phyloP scores from a whole-genome alignment of 2,329 filamentous ascomycete genomes.

The Botrytis elliptica region DNA sequence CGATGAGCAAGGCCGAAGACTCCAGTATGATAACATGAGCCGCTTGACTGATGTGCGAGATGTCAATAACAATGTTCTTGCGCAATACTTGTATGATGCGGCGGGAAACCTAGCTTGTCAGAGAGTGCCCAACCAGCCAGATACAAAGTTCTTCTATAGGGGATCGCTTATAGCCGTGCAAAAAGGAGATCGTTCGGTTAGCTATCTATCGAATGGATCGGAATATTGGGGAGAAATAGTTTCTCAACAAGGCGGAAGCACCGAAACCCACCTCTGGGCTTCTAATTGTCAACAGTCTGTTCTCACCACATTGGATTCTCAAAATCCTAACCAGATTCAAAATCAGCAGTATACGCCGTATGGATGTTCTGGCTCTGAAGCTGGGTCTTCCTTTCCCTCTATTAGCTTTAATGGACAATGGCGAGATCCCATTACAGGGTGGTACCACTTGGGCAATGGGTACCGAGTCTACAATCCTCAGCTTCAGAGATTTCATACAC shows the following conservation, averaged over 20 bases:
- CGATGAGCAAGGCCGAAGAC: slow-evolving; percentile 7
- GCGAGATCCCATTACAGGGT: slow-evolving; percentile 17
- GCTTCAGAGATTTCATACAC: slow-evolving; percentile 10
- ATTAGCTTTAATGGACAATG: slow-evolving; percentile 19
- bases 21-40: slow-evolving; percentile 10
- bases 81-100: slow-evolving; percentile 10
- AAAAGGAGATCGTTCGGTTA: background rate
- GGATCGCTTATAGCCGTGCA: slow-evolving; percentile 7
- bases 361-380: background rate
- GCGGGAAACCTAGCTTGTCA: slow-evolving; percentile 13
- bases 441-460: slow-evolving; percentile 19
- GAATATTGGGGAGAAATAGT: slow-evolving; percentile 16
- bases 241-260: background rate
- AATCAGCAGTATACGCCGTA: slow-evolving; percentile 13
- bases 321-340: slow-evolving; percentile 4
- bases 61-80: background rate
- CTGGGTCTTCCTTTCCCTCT: background rate
- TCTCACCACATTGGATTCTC: background rate
- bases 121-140: background rate
- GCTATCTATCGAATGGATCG: slow-evolving; percentile 6
- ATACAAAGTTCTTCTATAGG: slow-evolving; percentile 13
- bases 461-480: slow-evolving; percentile 15
- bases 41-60: slow-evolving; percentile 5
- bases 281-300: slow-evolving; percentile 6
- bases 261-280: slow-evolving; percentile 10